phyloP scores from a whole-genome alignment of 371 early-diverging fungal species.

The Apophysomyces trapeziformis region DNA sequence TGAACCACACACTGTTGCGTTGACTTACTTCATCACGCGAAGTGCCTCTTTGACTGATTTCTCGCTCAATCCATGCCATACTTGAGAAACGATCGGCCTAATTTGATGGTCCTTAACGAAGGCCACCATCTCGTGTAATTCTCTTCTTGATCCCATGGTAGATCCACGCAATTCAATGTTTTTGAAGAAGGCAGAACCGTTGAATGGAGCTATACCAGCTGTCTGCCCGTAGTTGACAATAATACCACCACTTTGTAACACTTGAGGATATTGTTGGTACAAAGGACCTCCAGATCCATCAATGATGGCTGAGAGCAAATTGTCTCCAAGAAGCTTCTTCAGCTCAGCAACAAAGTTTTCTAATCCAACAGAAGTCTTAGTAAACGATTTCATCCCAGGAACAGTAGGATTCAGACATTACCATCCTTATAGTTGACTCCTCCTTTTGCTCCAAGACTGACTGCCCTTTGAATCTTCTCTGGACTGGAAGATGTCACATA shows the following conservation, averaged over 20 bases:
- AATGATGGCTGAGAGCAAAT: slow-evolving; percentile 59
- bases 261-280: slow-evolving; percentile 36
- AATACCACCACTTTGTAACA: slow-evolving; percentile 60
- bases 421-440: slow-evolving; percentile 74
- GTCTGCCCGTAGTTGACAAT: slow-evolving; percentile 68
- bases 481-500: slow-evolving; percentile 75
- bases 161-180: slow-evolving; percentile 66
- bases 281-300: slow-evolving; percentile 75
- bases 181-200: slow-evolving; percentile 50
- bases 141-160: slow-evolving; percentile 71
- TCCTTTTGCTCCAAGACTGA: slow-evolving; percentile 68
- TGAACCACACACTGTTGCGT: not conserved
- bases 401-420: slow-evolving; percentile 22
- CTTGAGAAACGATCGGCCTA: slow-evolving; percentile 63
- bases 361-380: slow-evolving; percentile 16
- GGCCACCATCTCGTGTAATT: slow-evolving; percentile 65
- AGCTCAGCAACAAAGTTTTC: slow-evolving; percentile 58
- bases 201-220: slow-evolving; percentile 53
- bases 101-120: slow-evolving; percentile 63
- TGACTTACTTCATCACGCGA: slow-evolving; percentile 55
- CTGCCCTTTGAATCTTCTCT: slow-evolving; percentile 65
- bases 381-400: not conserved
- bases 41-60: slow-evolving; percentile 57
- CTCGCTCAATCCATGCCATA: slow-evolving; percentile 56
- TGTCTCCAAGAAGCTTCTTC: slow-evolving; percentile 45